Evolutionary conservation across 345 rosid species (phyloP).

Genomic region (Hevea brasiliensis): DNA sequence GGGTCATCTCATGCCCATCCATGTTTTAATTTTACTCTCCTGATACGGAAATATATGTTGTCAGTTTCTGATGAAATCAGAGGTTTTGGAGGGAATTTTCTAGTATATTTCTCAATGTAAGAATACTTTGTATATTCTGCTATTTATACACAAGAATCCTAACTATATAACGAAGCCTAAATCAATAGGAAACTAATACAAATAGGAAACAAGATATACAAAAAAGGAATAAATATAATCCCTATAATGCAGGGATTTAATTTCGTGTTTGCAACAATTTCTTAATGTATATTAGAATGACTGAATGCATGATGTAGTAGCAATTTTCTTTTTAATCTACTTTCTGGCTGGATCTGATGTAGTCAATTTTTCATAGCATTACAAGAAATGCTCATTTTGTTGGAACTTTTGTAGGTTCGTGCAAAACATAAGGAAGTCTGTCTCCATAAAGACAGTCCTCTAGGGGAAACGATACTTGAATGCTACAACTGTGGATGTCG

Average conservation of each 20-base stretch:
- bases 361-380: not conserved
- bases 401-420: constrained; percentile 66
- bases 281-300: constrained; percentile 1
- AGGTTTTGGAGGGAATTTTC: too few relatives aligned
- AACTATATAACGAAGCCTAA: too few relatives aligned
- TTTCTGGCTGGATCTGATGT: not conserved
- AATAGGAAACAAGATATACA: too few relatives aligned
- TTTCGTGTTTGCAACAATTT: too few relatives aligned
- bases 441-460: constrained; percentile 99
- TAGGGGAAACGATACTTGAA: constrained; percentile 98
- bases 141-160: too few relatives aligned
- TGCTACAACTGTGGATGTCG: constrained; percentile 99
- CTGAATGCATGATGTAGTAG: not conserved
- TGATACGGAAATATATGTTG: too few relatives aligned
- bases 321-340: not conserved
- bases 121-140: too few relatives aligned
- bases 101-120: too few relatives aligned
- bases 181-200: too few relatives aligned
- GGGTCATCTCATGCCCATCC: not conserved
- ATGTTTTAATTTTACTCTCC: not conserved
- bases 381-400: not conserved
- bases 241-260: too few relatives aligned
- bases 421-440: constrained; percentile 99
- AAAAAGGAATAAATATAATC: too few relatives aligned
- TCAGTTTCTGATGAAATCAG: too few relatives aligned